Base-by-base conservation (phyloP, 2,329 filamentous ascomycete genomes). In the Neopestalotiopsis sp. region DNA sequence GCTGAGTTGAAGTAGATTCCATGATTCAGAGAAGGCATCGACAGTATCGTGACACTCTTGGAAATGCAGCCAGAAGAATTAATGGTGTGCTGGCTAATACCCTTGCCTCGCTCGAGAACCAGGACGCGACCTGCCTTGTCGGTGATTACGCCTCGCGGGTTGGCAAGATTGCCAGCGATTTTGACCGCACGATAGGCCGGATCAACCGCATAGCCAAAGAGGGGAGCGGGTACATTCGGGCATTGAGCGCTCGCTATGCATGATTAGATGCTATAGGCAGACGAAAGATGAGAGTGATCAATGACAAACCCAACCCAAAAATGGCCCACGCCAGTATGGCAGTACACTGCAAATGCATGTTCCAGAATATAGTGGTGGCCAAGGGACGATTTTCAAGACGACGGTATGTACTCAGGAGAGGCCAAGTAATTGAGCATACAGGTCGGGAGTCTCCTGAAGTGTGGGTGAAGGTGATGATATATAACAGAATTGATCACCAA, bases 1-100 rank as follows among this genome's bases (percentile, higher is more conserved):
- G 82, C 79, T 0, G 73, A 69, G 4, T 78, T 80, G 5, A 84
- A 72, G 7, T 78, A 78, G 49, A 84, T 76, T 9, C 81, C 82
- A 71, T 84, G 82, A 66, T 88, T 89, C 38, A 78, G 69, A 20
- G 69, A 63, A 13, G 67, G 2, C 49, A 73, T 68, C 1, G 68
- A 63, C 17, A 78, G 62, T 20, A 78, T 69, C 2, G 66, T 60
- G 32, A 70, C 70, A 2, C 71, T 74, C 30, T 67, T 68, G 14
- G 66, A 73, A 66, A 78, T 71, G 69, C 76, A 78, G 12, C 76
- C 74, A 49, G 70, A 66, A 49, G 67, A 60, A 45, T 77, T 71
- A 9, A 77, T 68, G 3, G 68, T 67, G 61, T 77, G 76, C 68
- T 78, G 75, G 64, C 72, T 77, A 34, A 78, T 69, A 1, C 76